Evolutionary conservation across 1,284 basidiomycete genomes (phyloP), one percentile per base, ranked within the genome.

Genomic region (Puccinia coronata): DNA sequence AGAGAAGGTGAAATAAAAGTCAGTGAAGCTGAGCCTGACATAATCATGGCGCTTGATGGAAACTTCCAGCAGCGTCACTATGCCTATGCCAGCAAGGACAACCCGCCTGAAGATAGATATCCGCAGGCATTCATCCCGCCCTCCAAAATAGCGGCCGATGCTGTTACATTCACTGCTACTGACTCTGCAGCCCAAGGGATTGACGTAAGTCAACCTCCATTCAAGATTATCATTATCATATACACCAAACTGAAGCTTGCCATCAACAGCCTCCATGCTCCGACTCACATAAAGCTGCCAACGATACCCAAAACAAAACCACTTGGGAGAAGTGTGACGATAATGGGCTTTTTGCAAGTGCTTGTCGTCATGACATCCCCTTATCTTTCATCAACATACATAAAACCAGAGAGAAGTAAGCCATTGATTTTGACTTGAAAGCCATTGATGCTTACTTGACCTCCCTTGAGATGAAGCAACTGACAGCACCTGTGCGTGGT

Each of bases 321-420:
- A 53, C 47, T 34, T 72, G 70, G 70, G 70, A 72, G 6, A 51
- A 72, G 14, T 72, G 70, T 55, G 69, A 71, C n/a, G 69, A 43
- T n/a, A 75, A 61, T 61, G 72, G 55, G 5, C 14, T 75, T 0
- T 75, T 75, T 75, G 53, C 55, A 6, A 59, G 55, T 43, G 36
- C 72, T 6, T 75, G 51, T 43, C 55, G 55, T 12, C 72, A 75
- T 25, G 55, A 74, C 23, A 28, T 74, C 16, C 69, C 69, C 51
- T n/a, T 71, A 14, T 2, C 16, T 36, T 49, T 49, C 34, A 14
- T 53, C 23, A 72, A 72, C 18, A 53, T 72, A 25, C 23, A 72
- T 49, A 72, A 72, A n/a, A 55, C 39, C 8, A 49, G 49, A 8
- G 70, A 72, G 18, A 65, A 65, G 61, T 65, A 41, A 41, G 61